phyloP scores from a whole-genome alignment of 2,329 filamentous ascomycete genomes.

The Aureobasidium sp. region DNA sequence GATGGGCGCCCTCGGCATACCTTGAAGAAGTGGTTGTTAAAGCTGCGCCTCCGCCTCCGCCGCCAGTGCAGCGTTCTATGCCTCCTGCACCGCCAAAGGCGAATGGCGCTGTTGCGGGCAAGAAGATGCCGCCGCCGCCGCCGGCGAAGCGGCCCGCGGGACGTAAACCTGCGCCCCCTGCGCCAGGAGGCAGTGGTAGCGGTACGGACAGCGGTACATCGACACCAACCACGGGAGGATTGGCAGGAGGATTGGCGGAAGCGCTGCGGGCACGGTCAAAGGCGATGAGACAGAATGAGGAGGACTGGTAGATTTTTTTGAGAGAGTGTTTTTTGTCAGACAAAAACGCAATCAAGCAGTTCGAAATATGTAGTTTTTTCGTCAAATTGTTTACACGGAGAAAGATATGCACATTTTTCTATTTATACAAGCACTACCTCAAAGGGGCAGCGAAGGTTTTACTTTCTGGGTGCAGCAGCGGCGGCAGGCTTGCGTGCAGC shows the following conservation, averaged over 20 bases:
- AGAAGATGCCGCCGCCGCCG: slow-evolving; percentile 67
- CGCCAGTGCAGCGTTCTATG: slow-evolving; percentile 44
- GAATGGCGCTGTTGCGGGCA: slow-evolving; percentile 43
- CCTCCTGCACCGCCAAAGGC: slow-evolving; percentile 53
- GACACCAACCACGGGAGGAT: slow-evolving; percentile 33
- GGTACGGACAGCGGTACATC: slow-evolving; percentile 32
- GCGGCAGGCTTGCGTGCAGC: slow-evolving; percentile 12
- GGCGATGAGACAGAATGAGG: slow-evolving; percentile 39
- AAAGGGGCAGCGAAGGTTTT: background rate
- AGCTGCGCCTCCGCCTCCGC: slow-evolving; percentile 49
- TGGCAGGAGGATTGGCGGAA: slow-evolving; percentile 46
- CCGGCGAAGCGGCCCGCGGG: slow-evolving; percentile 72
- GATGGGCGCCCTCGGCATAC: slow-evolving; percentile 91
- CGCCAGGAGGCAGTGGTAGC: slow-evolving; percentile 55
- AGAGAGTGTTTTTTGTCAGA: too few relatives aligned
- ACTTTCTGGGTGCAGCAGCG: slow-evolving; percentile 4
- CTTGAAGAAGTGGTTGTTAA: slow-evolving; percentile 69
- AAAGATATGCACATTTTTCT: slow-evolving; percentile 3
- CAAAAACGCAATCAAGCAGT: too few relatives aligned
- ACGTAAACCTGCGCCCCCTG: slow-evolving; percentile 63
- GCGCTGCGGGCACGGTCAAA: slow-evolving; percentile 43
- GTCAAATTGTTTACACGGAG: slow-evolving; percentile 8
- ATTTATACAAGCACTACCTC: background rate
- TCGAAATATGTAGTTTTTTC: background rate
- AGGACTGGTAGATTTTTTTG: slow-evolving; percentile 21